Base-by-base conservation (phyloP, 305 asterid species). In the Solanum hybrid region DNA sequence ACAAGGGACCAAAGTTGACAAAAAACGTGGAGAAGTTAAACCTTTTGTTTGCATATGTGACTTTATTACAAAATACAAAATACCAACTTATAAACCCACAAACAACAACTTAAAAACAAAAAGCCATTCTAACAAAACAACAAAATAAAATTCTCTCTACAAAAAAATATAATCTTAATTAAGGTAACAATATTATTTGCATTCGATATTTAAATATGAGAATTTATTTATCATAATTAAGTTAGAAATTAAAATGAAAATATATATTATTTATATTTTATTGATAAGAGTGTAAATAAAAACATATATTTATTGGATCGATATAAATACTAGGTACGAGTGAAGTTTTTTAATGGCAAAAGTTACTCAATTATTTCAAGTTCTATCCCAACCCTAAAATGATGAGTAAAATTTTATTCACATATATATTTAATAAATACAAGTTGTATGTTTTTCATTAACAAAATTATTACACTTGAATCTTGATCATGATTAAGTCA, bases 21-120 rank as follows among this genome's bases (percentile, higher is more conserved):
- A 75, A 39, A 76, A 88, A 31, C 38, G 61, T 75, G 81, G 39
- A 41, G 84, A 27, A 88, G 85, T 79, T 75, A 17, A 76, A 31
- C 89, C 82, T 68, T 68, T 22, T 31, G 20, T 38, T 88, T 88
- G 33, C 22, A 79, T 41, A 33, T 34, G 10, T 38, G 73, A 79
- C 51, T 41, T 88, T 36, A 76, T 75, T 88, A 29, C 86, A 88
- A 88, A 73, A 88, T 73, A 85, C 84, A 72, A 87, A 86, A 87
- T 8, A n/a, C 36, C 51, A 86, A 7, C 29, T 22, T 9, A 32
- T 20, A 29, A 31, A 86, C 31, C 89, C 11, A 51, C n/a, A 84
- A 84, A 31, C 20, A 84, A 84, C 76, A 51, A 45, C 75, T 83
- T 41, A 83, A 29, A 33, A 81, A 26, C 70, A 82, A 82, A 82